Conservation (phyloP, 345 rosid species). For the rapeseed (Brassica napus) region DNA sequence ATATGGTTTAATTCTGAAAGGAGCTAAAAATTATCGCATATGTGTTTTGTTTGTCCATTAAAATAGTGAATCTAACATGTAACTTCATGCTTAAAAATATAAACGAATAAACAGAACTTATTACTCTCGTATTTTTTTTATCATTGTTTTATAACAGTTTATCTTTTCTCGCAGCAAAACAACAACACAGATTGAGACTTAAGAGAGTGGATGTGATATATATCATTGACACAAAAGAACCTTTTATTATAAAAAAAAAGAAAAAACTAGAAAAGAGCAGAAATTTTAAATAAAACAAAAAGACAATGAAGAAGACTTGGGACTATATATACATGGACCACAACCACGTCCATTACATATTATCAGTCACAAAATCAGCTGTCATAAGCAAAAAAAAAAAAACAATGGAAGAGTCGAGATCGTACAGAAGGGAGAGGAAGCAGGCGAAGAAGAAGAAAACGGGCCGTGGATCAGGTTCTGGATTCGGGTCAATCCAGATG, state of each 20-base stretch:
- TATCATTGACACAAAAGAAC: neutral
- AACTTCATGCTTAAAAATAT: neutral
- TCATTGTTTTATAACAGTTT: neutral
- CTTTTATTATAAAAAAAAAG: neutral
- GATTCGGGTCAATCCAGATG: conserved; percentile 32
- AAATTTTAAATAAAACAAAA: neutral
- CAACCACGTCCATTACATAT: conserved; percentile 17
- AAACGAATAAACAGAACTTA: neutral
- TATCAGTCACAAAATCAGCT: neutral
- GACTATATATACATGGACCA: conserved; percentile 21
- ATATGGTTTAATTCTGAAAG: too few relatives aligned
- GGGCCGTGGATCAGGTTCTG: conserved; percentile 5
- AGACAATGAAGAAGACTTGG: neutral
- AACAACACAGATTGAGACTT: conserved; percentile 35
- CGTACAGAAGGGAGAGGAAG: conserved; percentile 26
- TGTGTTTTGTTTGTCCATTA: neutral
- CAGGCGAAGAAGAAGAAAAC: conserved; percentile 28
- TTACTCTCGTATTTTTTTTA: neutral
- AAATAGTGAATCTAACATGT: neutral
- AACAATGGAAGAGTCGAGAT: conserved; percentile 20
- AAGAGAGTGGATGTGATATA: conserved; percentile 9
- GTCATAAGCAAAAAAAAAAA: conserved; percentile 4
- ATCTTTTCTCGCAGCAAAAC: neutral
- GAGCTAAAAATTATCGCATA: neutral
- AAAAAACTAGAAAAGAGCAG: neutral